phyloP scores from a whole-genome alignment of 2,329 filamentous ascomycete species.

The Fusarium marasasianum region DNA sequence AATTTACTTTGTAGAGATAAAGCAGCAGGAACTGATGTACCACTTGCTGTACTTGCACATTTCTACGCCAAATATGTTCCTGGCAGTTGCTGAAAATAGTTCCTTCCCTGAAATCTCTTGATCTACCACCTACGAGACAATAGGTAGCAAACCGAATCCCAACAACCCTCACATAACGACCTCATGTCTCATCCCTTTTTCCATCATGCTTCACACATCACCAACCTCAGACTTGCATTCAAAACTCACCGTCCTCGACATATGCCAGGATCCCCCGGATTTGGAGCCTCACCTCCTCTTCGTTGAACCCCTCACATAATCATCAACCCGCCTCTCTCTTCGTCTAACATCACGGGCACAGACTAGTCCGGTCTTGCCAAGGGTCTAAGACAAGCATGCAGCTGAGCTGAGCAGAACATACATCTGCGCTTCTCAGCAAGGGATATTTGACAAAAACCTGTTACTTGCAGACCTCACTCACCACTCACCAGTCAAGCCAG shows the following conservation, averaged over 20 bases:
- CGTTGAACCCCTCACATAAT: conserved; percentile 24
- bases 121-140: neutral
- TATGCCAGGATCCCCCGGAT: conserved; percentile 12
- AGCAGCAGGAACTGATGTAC: neutral
- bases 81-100: neutral
- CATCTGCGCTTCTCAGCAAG: conserved; percentile 6
- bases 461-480: neutral
- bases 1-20: neutral
- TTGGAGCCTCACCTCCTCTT: conserved; percentile 19
- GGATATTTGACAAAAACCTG: conserved; percentile 13
- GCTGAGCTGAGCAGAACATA: neutral
- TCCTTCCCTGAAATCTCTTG: neutral
- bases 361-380: conserved; percentile 6
- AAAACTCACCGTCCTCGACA: conserved; percentile 1
- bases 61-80: neutral
- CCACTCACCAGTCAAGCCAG: neutral
- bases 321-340: neutral
- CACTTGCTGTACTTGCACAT: neutral
- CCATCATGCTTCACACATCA: neutral
- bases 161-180: neutral
- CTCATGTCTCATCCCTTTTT: conserved; percentile 25
- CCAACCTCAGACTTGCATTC: neutral
- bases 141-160: neutral
- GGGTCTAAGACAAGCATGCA: conserved; percentile 31
- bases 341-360: neutral